Conservation (phyloP, 2,329 filamentous ascomycete genomes). For the Bipolaris cookei region DNA sequence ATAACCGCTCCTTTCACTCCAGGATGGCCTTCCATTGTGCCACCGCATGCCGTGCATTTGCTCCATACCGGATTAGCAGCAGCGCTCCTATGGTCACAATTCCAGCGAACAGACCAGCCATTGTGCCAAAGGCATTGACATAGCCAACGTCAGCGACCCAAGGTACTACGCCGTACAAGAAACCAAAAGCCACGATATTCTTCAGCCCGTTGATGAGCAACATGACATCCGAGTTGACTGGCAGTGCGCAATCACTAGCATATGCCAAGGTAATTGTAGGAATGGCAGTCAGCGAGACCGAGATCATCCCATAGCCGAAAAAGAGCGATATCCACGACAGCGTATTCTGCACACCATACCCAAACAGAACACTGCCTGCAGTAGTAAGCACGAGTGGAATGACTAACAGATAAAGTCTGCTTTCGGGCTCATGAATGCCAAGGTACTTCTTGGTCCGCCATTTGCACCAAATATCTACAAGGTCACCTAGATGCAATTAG, state of each 20-base stretch:
- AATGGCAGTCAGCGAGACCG: conserved; percentile 51
- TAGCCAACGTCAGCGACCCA: conserved; percentile 51
- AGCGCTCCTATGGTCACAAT: conserved; percentile 44
- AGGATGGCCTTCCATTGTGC: conserved; percentile 49
- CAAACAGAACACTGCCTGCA: conserved; percentile 54
- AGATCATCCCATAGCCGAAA: conserved; percentile 56
- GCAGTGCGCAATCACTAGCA: conserved; percentile 49
- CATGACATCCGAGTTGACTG: conserved; percentile 48
- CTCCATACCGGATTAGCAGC: conserved; percentile 42
- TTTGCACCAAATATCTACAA: conserved; percentile 54
- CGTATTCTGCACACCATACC: conserved; percentile 52
- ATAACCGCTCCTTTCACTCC: conserved; percentile 15
- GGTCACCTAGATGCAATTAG: conserved; percentile 39
- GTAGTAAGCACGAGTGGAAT: conserved; percentile 53
- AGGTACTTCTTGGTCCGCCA: conserved; percentile 50
- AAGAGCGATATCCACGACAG: conserved; percentile 55
- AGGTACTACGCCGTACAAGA: conserved; percentile 54
- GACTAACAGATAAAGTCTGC: conserved; percentile 50
- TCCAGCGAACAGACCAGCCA: conserved; percentile 47
- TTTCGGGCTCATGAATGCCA: conserved; percentile 57
- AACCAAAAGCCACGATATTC: conserved; percentile 58
- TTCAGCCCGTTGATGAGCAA: conserved; percentile 51
- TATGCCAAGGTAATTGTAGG: conserved; percentile 53
- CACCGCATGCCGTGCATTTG: conserved; percentile 40
- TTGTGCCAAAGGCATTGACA: conserved; percentile 46